Base-by-base conservation (phyloP, 352 stramenopile species). In the Pythium aquatile region DNA sequence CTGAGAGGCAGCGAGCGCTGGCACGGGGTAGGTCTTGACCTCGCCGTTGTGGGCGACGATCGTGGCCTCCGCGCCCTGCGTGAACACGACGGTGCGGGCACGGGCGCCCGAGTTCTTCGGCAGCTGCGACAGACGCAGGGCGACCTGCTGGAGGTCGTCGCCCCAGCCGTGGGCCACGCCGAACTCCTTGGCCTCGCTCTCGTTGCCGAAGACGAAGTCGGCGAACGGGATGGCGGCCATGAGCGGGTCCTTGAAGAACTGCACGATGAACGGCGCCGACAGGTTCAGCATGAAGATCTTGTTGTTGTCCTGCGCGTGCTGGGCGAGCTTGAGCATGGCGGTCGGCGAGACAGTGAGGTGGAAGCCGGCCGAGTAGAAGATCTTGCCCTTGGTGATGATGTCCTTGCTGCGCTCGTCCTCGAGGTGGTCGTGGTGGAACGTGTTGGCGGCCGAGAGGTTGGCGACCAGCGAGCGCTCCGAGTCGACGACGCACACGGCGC, bases 191-290 rank as follows among this genome's bases (percentile, higher is more conserved):
- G 98, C 98, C 77, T 99, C 98, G 73, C 79, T 98, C 81, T 99
- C 97, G 74, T 99, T 99, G 47, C 94, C 97, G 70, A 99, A 99
- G 33, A 99, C 85, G 75, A 97, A 99, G 81, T 99, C 97, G 47
- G 95, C 95, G 84, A 97, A 99, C 47, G 88, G 78, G 65, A 99
- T 81, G 16, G 87, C 89, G 17, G 85, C 84, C 72, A 98, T 88
- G 47, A 99, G 78, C 63, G 97, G 91, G 71, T 99, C 97, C 60
- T 91, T 97, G 82, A 99, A 99, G 69, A 94, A 99, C 74, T 99
- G 90, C 52, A 99, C 90, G 64, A 99, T 94, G 79, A 99, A 99
- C 5, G 97, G 97, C 48, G 98, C 98, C 46, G 94, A 97, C 14
- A 99, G 85, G 83, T 99, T 99, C 48, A 99, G 77, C 72, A 96